These are phyloP conservation scores for Chytridiales sp. DNA, from an alignment of 371 early-diverging fungal genomes.

Conservation along the genomic window DNA sequence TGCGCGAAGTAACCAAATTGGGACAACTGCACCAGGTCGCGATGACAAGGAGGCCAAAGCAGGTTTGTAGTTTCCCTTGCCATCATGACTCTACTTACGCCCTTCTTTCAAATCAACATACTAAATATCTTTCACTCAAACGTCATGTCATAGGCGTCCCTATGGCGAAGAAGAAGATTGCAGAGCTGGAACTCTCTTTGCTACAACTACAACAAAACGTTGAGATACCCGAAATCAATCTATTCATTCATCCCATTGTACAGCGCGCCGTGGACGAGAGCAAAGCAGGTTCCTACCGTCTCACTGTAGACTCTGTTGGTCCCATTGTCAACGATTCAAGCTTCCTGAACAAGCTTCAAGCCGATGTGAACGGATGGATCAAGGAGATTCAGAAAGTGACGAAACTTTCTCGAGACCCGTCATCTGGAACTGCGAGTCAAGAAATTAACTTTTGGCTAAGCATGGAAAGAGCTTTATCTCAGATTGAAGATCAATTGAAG, in stretches of 20 bases:
- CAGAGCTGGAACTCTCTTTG: slow-evolving; percentile 93
- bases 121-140: not conserved
- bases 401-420: slow-evolving; percentile 88
- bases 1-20: slow-evolving; percentile 31
- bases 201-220: slow-evolving; percentile 95
- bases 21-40: slow-evolving; percentile 43
- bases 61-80: slow-evolving; percentile 47
- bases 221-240: slow-evolving; percentile 90
- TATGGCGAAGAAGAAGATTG: slow-evolving; percentile 93
- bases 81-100: not conserved
- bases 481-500: slow-evolving; percentile 92
- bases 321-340: slow-evolving; percentile 64
- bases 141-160: slow-evolving; percentile 31
- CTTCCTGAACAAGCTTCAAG: slow-evolving; percentile 90
- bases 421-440: slow-evolving; percentile 89
- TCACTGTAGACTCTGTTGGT: slow-evolving; percentile 41
- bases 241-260: slow-evolving; percentile 85
- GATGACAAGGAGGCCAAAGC: slow-evolving; percentile 86
- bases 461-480: slow-evolving; percentile 91
- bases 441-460: slow-evolving; percentile 98
- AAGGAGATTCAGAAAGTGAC: slow-evolving; percentile 98
- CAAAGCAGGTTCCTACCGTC: slow-evolving; percentile 23
- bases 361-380: slow-evolving; percentile 97
- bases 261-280: slow-evolving; percentile 75
- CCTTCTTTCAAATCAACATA: not conserved